Evolutionary conservation across 164 flowering plant species (phyloP), one percentile per base, ranked within the genome.

Genomic region (Cinnamomum micranthum): DNA sequence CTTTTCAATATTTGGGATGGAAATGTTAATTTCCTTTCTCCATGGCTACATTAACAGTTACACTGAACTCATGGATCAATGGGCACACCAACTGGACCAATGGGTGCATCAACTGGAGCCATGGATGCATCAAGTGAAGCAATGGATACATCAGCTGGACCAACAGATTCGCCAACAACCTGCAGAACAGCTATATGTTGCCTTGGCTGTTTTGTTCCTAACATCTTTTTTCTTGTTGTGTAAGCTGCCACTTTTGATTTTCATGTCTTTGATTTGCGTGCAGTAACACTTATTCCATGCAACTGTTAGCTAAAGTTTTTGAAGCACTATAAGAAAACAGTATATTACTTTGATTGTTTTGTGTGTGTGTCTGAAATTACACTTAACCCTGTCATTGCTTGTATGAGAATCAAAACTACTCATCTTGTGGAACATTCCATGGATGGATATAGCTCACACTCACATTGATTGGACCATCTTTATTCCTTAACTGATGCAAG

Each of bases 141-240:
- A 71, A 58, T 84, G 73, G 84, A 7, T 62, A 73, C 1, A 31
- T 60, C 84, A 80, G 65, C 76, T 55, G 6, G 75, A 77, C 68
- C 73, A 85, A 58, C 72, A 73, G 79, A n/a, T 77, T 35, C 73
- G 80, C 0, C 83, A 83, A 71, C 77, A 79, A 28, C 90, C 91
- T 5, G 76, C 78, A 7, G 58, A 50, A 20, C 91, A 90, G 75
- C 77, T 90, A 9, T 88, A 88, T 69, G 79, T 77, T 22, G 87
- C 90, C 31, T 2, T 80, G 69, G 86, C 77, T 51, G 82, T 88
- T 73, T 58, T 88, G 65, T 50, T 84, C 10, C 25, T 86, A 5
- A 85, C 92, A 2, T 75, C 79, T 55, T 9, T 87, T 60, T 81
- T 87, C 70, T 69, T 84, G 23, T 74, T 77, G 33, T 17, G 92